phyloP scores from a whole-genome alignment of 176 grass and related monocot genomes.

The Oryza coarctata region DNA sequence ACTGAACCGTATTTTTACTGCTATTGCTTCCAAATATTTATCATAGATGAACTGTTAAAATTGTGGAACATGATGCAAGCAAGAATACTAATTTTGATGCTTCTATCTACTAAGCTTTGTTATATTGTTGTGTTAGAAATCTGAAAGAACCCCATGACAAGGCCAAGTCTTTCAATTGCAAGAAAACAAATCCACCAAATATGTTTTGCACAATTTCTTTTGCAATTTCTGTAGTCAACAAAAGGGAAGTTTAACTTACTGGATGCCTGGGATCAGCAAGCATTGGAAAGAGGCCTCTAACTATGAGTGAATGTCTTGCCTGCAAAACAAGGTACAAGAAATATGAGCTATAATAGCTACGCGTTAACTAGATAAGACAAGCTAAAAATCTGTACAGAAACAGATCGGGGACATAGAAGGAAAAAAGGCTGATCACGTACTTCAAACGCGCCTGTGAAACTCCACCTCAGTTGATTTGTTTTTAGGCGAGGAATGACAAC shows the following conservation, averaged over 20 bases:
- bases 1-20: constrained; percentile 9
- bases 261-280: constrained; percentile 96
- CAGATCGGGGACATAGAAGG: not conserved
- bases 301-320: constrained; percentile 97
- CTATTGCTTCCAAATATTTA: not conserved
- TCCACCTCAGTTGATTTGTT: constrained; percentile 97
- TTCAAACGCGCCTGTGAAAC: constrained; percentile 96
- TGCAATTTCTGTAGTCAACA: not conserved
- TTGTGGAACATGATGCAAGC: not conserved
- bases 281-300: constrained; percentile 98
- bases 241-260: constrained; percentile 54
- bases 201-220: not conserved
- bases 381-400: constrained; percentile 8
- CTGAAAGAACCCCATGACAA: not conserved
- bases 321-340: constrained; percentile 39
- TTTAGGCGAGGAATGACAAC: constrained; percentile 98
- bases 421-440: constrained; percentile 35
- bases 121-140: not conserved
- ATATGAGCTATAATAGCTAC: constrained; percentile 12
- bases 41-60: not conserved
- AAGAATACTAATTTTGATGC: not conserved
- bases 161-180: constrained; percentile 4
- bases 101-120: not conserved
- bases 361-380: not conserved
- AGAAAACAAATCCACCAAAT: not conserved